Evolutionary conservation across 208 protist genomes (phyloP), one percentile per base, ranked within the genome.

Genomic region (Vickermania spadyakhi): DNA sequence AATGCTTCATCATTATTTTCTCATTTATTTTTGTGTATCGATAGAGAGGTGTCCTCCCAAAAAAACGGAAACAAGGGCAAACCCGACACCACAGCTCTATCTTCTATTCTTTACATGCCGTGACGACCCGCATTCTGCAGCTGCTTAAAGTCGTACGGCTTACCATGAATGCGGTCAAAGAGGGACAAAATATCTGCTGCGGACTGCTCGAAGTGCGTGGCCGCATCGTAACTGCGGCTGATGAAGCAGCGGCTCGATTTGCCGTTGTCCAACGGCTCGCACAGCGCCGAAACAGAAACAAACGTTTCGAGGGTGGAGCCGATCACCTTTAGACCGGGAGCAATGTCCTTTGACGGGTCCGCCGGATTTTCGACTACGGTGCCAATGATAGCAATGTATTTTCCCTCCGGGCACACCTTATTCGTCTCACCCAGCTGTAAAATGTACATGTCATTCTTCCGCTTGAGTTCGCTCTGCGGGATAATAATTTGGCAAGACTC

Each of bases 181-280:
- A 99, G 75, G 28, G 94, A 68, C 27, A 99, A 64, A 53, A 99
- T 96, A 70, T 99, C 97, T 3, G 72, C 72, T n/a, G 93, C 91
- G 41, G 94, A 94, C 36, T 86, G 96, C 81, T 99, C 98, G 84
- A 99, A 99, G 88, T 99, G 99, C 28, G 95, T 97, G 18, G 97
- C 98, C 25, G 97, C 83, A 67, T 98, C 96, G 75, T 96, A 98
- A 50, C 91, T 97, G 28, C 93, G 95, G 31, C 94, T 97, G 71
- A 99, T 96, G 77, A 96, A 99, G 64, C 88, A 82, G 25, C 86
- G 80, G 70, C 94, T 96, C 21, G 81, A 52, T 26, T 54, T 79
- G 56, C 96, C 95, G 60, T 98, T 93, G 28, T 93, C 79, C 1
- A 87, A 56, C 3, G 98, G 98, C 62, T 86, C 90, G 63, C 93